Base-by-base conservation (phyloP, 352 stramenopile species). In the Globisporangium heterothallicum region DNA sequence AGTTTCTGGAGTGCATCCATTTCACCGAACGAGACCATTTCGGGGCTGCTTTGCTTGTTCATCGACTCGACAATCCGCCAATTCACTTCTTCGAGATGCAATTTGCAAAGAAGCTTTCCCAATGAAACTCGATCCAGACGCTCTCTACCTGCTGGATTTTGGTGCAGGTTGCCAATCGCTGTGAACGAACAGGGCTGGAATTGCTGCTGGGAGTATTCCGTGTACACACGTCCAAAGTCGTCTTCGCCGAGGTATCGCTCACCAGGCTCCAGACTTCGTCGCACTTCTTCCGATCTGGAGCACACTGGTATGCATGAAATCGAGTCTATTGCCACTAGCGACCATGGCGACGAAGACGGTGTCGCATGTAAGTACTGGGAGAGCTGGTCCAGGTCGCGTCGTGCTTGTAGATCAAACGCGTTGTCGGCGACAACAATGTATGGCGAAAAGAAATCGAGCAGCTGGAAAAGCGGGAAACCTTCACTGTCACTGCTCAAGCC, bases 251-350 rank as follows among this genome's bases (percentile, higher is more conserved):
- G 48, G 45, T 68, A 77, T 18, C 8, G 19, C 58, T 53, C 61
- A 27, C 59, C 49, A 63, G 18, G 13, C n/a, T 70, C 56, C 4
- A 88, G 50, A 22, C 71, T 79, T 7, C 49, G 54, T 18, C 70
- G 64, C 4, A 80, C 51, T 25, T 65, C 57, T 27, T 62, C 60
- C 0, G 70, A 76, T 21, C 69, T 49, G 6, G 67, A 67, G 52
- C 86, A 73, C 7, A 69, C 56, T 4, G 79, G 74, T 13, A 75
- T 61, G 21, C 63, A 86, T 6, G 66, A 74, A 14, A 59, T 68
- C 1, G 74, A 86, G 47, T 91, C 79, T 34, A 88, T 72, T 0
- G 77, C 68, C 13, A 91, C 19, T 16, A 88, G 64, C 10, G 63
- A 59, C 75, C 77, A 91, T 18, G 59, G 58, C 25, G 67, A 72